Percentiles rank a stretch among this genome's conserved stretches.
These are phyloP conservation scores for Haplosporangium gracile DNA, from an alignment of 192 early-diverging fungal genomes.

Conservation along the genomic window DNA sequence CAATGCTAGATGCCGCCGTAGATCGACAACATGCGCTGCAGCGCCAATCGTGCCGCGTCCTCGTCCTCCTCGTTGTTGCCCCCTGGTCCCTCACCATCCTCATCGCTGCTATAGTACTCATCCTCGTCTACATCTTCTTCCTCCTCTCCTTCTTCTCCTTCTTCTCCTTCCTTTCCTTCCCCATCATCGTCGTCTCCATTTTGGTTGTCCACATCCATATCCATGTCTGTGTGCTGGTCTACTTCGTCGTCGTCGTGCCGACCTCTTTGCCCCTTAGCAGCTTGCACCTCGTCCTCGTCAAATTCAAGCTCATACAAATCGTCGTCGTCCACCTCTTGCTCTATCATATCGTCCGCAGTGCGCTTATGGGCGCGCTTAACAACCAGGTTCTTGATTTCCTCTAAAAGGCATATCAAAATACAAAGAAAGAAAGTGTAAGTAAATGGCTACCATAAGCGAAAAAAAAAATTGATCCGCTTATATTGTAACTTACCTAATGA, in stretches of 20 bases:
- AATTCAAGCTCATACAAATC: conserved; percentile 4
- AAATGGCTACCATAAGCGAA: background rate
- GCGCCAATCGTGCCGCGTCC: conserved; percentile 15
- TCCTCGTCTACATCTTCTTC: conserved; percentile 7
- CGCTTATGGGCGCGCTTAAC: conserved; percentile 7
- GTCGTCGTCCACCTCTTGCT: conserved; percentile 8
- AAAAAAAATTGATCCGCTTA: background rate
- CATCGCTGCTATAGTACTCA: conserved; percentile 11
- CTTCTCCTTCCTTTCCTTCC: conserved; percentile 1
- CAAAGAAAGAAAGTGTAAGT: background rate
- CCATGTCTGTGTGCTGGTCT: background rate
- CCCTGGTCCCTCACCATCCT: conserved; percentile 8
- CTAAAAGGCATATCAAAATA: background rate
- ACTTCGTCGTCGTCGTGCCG: background rate
- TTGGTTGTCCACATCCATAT: background rate
- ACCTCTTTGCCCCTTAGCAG: background rate
- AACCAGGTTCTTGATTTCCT: conserved; percentile 27
- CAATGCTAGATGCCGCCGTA: background rate
- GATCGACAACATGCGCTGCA: conserved; percentile 20
- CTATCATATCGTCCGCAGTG: background rate
- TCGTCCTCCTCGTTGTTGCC: conserved; percentile 21
- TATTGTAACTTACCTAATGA: conserved; percentile 8
- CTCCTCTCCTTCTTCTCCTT: background rate
- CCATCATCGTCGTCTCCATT: background rate
- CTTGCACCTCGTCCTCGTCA: background rate